Percentiles rank a stretch among this genome's conserved stretches.
phyloP scores from a whole-genome alignment of 805 yeast genomes.

The Sugiyamaella smithiae region DNA sequence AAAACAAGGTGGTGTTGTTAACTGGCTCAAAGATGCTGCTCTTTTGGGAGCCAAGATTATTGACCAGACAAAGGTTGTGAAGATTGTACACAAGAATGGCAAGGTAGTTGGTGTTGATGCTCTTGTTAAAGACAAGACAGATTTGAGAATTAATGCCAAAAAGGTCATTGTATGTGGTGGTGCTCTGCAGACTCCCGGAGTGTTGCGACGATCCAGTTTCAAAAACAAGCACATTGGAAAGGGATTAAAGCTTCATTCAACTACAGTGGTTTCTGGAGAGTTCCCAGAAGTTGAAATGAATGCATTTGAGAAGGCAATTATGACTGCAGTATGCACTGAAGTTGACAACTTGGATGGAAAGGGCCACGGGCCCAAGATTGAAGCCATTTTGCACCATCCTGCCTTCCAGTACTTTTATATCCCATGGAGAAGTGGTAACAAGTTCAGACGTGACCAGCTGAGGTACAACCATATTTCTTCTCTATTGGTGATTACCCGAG shows the following conservation, averaged over 20 bases:
- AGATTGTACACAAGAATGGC: slow-evolving; percentile 42
- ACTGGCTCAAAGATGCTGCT: slow-evolving; percentile 51
- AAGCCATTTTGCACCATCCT: slow-evolving; percentile 49
- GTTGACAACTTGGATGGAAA: slow-evolving; percentile 51
- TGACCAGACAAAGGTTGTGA: slow-evolving; percentile 43
- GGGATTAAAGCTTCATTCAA: slow-evolving; percentile 53
- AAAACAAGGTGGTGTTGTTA: slow-evolving; percentile 50
- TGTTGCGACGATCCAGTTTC: slow-evolving; percentile 49
- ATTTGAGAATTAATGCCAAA: slow-evolving; percentile 39
- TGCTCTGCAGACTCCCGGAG: slow-evolving; percentile 47
- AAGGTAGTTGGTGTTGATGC: slow-evolving; percentile 46
- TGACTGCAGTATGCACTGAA: slow-evolving; percentile 49
- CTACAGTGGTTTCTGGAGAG: slow-evolving; percentile 40
- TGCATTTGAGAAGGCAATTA: slow-evolving; percentile 43
- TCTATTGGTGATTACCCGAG: slow-evolving; percentile 47
- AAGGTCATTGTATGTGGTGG: slow-evolving; percentile 48
- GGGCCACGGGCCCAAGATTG: slow-evolving; percentile 53
- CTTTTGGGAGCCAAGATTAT: slow-evolving; percentile 45
- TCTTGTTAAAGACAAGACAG: slow-evolving; percentile 30
- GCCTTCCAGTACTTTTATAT: slow-evolving; percentile 36
- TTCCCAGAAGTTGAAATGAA: slow-evolving; percentile 39
- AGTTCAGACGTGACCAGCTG: slow-evolving; percentile 35
- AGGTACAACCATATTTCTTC: slow-evolving; percentile 40
- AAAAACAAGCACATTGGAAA: slow-evolving; percentile 49
- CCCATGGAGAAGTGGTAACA: slow-evolving; percentile 44